Evolutionary conservation across 2,329 filamentous ascomycete species (phyloP), one percentile per base, ranked within the genome.

Genomic region (Eutypella sp.): DNA sequence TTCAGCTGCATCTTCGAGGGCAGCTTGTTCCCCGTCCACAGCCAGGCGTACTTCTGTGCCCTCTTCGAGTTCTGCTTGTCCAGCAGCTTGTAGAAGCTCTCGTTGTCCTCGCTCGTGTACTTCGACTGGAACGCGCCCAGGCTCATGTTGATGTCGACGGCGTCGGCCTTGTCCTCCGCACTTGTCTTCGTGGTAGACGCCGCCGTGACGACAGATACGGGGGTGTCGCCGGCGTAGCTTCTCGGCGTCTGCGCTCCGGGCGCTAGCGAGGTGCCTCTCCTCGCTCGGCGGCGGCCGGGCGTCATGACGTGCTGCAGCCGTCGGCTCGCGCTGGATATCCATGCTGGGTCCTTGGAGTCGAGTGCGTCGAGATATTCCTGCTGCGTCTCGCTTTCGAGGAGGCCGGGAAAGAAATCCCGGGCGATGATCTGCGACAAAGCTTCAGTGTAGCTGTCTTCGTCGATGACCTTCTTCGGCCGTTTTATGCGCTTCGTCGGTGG

Each of bases 81-180:
- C 23, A 97, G 73, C 2, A 99, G 75, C 57, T 85, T 86, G 67
- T 96, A 95, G 71, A 99, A 97, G 57, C 88, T 95, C 63, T 96
- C 93, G 61, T 97, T 97, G 64, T 99, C 93, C 66, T 99, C 93
- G 60, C 89, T 96, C 1, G 92, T 99, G 68, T 96, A 97, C 55
- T 88, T 92, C 3, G 87, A 79, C 62, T 99, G 93, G 59, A 96
- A 99, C 1, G 84, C 81, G 44, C 84, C 82, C 2, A 99, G 76
- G 48, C 85, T 90, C 73, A 97, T 82, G 56, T 84, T 85, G 36
- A 84, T 82, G 62, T 95, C 84, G 16, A 89, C 73, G n/a, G n/a
- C n/a, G 25, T 75, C 67, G 47, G 71, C 70, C 44, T 68, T 71
- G 42, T 68, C 64, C 16, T 64, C 61, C 15, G 63, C 59, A 19